phyloP scores from a whole-genome alignment of 139 green algal species.

The Medakamo hakoo region DNA sequence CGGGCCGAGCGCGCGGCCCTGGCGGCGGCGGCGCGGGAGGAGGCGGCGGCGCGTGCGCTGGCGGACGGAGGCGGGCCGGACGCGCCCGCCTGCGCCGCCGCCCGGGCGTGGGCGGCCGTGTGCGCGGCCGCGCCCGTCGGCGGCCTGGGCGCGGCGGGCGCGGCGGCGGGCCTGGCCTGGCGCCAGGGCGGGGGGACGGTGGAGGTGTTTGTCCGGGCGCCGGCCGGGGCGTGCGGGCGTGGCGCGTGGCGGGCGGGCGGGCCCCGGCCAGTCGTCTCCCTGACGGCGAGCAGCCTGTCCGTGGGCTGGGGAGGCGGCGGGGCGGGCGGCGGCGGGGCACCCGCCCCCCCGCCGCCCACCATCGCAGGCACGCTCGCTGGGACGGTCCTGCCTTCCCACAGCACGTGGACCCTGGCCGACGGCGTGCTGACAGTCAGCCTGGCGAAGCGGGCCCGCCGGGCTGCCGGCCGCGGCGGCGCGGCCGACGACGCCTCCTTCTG shows the following conservation, averaged over 20 bases:
- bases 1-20: not conserved
- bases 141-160: not conserved
- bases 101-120: too few relatives aligned
- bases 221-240: too few relatives aligned
- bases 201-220: not conserved
- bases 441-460: not conserved
- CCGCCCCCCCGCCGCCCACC: too few relatives aligned
- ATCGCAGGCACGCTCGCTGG: not conserved
- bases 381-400: not conserved
- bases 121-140: too few relatives aligned
- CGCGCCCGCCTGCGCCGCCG: not conserved
- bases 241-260: not conserved
- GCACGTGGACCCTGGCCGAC: not conserved
- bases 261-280: not conserved
- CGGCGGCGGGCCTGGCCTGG: not conserved
- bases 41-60: not conserved
- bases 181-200: not conserved
- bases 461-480: too few relatives aligned
- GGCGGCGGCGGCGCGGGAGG: not conserved
- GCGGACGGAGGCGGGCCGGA: not conserved
- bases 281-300: not conserved
- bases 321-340: not conserved
- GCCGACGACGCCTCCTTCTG: too few relatives aligned
- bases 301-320: too few relatives aligned
- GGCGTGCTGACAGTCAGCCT: not conserved